Percentiles rank a stretch among this genome's conserved stretches.
phyloP scores from a whole-genome alignment of 2,329 filamentous ascomycete species.

The Stenocarpella maydis region DNA sequence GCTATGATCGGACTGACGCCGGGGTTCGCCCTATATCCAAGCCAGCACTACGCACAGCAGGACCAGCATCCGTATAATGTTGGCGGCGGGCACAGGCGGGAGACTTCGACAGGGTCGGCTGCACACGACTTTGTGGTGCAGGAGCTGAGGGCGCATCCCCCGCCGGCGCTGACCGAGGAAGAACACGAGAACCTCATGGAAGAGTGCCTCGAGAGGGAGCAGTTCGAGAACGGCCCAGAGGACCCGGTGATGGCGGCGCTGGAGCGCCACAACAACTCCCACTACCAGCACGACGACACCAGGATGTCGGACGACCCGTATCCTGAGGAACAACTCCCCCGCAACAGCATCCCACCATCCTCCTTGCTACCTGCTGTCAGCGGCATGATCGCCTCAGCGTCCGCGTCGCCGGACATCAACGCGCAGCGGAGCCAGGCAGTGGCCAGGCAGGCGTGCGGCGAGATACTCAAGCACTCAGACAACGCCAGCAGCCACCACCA shows the following conservation, averaged over 20 bases:
- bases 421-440: slow-evolving; percentile 46
- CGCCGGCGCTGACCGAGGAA: slow-evolving; percentile 32
- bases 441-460: slow-evolving; percentile 49
- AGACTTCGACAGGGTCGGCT: slow-evolving; percentile 2
- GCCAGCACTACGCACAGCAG: slow-evolving; percentile 20
- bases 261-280: slow-evolving; percentile 24
- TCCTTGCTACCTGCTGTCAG: slow-evolving; percentile 35
- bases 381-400: slow-evolving; percentile 35
- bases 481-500: slow-evolving; percentile 19
- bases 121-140: slow-evolving; percentile 29
- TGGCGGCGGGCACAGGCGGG: slow-evolving; percentile 1
- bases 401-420: slow-evolving; percentile 33
- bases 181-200: slow-evolving; percentile 35
- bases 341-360: slow-evolving; percentile 35
- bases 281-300: slow-evolving; percentile 30
- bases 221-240: slow-evolving; percentile 20
- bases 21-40: slow-evolving; percentile 6
- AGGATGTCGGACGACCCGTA: slow-evolving; percentile 35
- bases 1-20: slow-evolving; percentile 17
- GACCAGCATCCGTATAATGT: background rate
- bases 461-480: slow-evolving; percentile 42
- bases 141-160: slow-evolving; percentile 28
- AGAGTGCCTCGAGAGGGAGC: slow-evolving; percentile 36
- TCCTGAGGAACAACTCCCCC: slow-evolving; percentile 37
- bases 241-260: slow-evolving; percentile 16